A percentile compares a stretch with the other conserved stretches of the same genome.
Conservation (phyloP, 106 monocot species). For the Allium cepa region DNA sequence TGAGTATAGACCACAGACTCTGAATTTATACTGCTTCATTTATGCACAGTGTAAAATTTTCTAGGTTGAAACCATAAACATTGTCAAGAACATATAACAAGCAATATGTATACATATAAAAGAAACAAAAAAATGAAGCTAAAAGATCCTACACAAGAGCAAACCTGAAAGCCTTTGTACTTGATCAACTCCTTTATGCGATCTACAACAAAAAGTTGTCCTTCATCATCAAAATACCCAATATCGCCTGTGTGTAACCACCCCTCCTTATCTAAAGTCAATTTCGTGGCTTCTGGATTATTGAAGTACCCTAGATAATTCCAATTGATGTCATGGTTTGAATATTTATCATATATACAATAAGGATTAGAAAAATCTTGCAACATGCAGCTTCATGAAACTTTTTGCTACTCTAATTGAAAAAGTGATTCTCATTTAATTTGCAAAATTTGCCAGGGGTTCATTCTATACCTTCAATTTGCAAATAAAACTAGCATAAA, state of each 20-base stretch:
- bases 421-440: constrained; percentile 39
- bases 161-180: constrained; percentile 83
- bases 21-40: too few species aligned
- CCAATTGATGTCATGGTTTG: too few species aligned
- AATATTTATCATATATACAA: neutral
- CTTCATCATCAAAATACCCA: constrained; percentile 69
- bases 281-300: constrained; percentile 59
- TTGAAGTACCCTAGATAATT: constrained; percentile 13
- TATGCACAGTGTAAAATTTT: too few species aligned
- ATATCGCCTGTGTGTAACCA: constrained; percentile 92
- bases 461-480: too few species aligned
- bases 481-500: too few species aligned
- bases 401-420: constrained; percentile 62
- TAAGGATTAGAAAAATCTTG: constrained; percentile 26
- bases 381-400: constrained; percentile 79
- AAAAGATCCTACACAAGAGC: neutral
- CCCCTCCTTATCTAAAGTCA: constrained; percentile 55
- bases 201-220: constrained; percentile 68
- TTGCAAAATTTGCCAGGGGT: too few species aligned
- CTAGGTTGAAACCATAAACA: too few species aligned
- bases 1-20: too few species aligned
- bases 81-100: too few species aligned
- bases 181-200: constrained; percentile 88
- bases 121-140: neutral
- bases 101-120: neutral